Evolutionary conservation across 352 stramenopile species (phyloP), one percentile per base, ranked within the genome.

Genomic region (Phytophthora melonis): DNA sequence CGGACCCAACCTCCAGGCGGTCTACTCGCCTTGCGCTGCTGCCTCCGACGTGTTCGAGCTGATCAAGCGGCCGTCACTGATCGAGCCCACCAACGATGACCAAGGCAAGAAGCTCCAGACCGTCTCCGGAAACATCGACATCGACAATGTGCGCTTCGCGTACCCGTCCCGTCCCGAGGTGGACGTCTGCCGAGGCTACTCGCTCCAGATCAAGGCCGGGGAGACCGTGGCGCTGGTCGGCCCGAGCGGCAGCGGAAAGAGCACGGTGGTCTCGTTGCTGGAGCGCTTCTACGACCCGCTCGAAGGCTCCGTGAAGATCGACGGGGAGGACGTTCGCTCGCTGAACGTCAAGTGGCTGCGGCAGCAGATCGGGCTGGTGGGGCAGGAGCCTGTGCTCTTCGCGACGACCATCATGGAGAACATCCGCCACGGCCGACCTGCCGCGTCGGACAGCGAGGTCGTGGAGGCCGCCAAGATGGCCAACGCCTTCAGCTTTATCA

Each of bases 401-500:
- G 98, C 98, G 68, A 78, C 75, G 61, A 86, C 77, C 14, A 90
- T 89, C 58, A 66, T 84, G 34, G 88, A 89, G 66, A 96, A 96
- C 53, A 93, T 98, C 45, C 78, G 78, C 2, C 86, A 97, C 70
- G 93, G 92, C 7, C 41, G 54, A 21, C 63, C 61, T 21, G 30
- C 13, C 14, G 60, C 74, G 18, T 77, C 64, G 14, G 64, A 77
- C 25, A 86, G 91, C 8, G 86, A 98, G 45, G 84, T 98, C 5
- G 9, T 82, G 19, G 71, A 83, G 14, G 80, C 80, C 0, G 88
- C 92, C 9, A 85, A 84, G 58, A 83, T 90, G 57, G 93, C 95
- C 5, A 98, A 98, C 72, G 94, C 94, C 4, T 95, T 97, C 66
- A 81, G 90, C 34, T 99, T 99, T 66, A 98, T 99, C 59, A 82